phyloP scores from a whole-genome alignment of 208 protist species.

The Trypanosoma congolense region DNA sequence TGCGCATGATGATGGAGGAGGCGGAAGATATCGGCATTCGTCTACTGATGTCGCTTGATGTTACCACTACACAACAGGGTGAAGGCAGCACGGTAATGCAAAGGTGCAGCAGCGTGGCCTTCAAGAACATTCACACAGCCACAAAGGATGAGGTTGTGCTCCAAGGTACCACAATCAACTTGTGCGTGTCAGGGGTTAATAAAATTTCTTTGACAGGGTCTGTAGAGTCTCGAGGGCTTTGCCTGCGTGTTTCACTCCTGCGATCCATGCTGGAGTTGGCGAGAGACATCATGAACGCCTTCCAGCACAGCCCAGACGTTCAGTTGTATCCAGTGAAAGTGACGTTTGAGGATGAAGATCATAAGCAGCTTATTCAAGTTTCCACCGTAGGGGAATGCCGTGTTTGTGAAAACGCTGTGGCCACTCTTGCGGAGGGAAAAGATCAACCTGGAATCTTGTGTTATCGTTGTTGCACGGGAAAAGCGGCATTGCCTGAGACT shows the following conservation, averaged over 20 bases:
- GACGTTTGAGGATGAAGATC: slow-evolving; percentile 43
- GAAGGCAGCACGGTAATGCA: slow-evolving; percentile 38
- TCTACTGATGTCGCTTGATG: slow-evolving; percentile 33
- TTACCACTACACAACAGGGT: slow-evolving; percentile 37
- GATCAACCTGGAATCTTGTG: slow-evolving; percentile 48
- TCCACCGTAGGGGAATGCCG: slow-evolving; percentile 46
- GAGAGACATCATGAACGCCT: slow-evolving; percentile 63
- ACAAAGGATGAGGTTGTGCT: slow-evolving; percentile 55
- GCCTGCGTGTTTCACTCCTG: slow-evolving; percentile 51
- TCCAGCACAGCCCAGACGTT: slow-evolving; percentile 48
- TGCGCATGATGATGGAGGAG: slow-evolving; percentile 69
- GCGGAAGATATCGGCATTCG: slow-evolving; percentile 43
- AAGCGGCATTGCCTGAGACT: slow-evolving; percentile 41
- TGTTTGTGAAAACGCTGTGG: slow-evolving; percentile 38
- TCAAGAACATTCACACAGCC: slow-evolving; percentile 51
- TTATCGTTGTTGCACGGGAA: slow-evolving; percentile 80
- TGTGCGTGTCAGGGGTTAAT: slow-evolving; percentile 57
- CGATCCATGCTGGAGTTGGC: slow-evolving; percentile 59
- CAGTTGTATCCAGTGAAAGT: slow-evolving; percentile 42
- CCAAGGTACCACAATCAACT: slow-evolving; percentile 49
- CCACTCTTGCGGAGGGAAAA: slow-evolving; percentile 27
- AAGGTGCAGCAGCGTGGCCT: slow-evolving; percentile 35
- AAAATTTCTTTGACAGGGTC: slow-evolving; percentile 46
- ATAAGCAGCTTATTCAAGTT: slow-evolving; percentile 39
- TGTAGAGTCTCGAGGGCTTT: slow-evolving; percentile 54